Evolutionary conservation across 257 asterid genomes (phyloP).

Genomic region (Nicotiana undulata): DNA sequence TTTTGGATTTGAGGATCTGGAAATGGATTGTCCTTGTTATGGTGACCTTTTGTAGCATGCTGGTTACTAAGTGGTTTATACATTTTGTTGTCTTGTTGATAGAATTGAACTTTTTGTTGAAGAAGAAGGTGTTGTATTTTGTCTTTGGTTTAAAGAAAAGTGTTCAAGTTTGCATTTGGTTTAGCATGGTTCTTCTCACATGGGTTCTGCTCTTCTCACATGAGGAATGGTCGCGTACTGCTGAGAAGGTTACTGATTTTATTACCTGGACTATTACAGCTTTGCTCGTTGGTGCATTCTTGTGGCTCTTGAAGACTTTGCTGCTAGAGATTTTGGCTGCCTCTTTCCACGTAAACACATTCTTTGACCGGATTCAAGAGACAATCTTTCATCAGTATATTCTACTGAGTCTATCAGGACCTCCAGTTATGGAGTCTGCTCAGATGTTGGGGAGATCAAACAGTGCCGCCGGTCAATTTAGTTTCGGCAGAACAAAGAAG

Average conservation of each 20-base stretch:
- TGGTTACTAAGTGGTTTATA: conserved; percentile 50
- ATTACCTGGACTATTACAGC: conserved; percentile 58
- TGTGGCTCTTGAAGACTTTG: conserved; percentile 70
- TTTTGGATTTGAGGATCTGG: conserved; percentile 54
- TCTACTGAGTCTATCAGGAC: conserved; percentile 48
- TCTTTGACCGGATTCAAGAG: conserved; percentile 74
- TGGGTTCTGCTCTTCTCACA: conserved; percentile 48
- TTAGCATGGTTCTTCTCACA: conserved; percentile 48
- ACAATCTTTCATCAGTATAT: conserved; percentile 62
- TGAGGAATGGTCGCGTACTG: conserved; percentile 23
- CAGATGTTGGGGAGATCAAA: conserved; percentile 39
- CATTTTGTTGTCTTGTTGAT: conserved; percentile 51
- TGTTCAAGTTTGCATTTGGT: conserved; percentile 56
- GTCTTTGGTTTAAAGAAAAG: conserved; percentile 65
- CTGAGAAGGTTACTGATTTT: conserved; percentile 35
- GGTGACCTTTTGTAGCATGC: conserved; percentile 64
- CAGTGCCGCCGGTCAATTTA: conserved; percentile 40
- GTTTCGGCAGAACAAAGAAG: conserved; percentile 32
- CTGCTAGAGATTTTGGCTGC: conserved; percentile 67
- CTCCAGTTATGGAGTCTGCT: conserved; percentile 54
- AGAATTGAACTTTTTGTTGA: conserved; percentile 58
- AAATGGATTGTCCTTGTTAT: conserved; percentile 63
- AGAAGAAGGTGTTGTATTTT: conserved; percentile 62
- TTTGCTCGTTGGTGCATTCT: conserved; percentile 45
- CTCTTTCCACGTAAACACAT: conserved; percentile 59